Conservation (phyloP, 169 alveolate species). For the Amoebophrya sp. region DNA sequence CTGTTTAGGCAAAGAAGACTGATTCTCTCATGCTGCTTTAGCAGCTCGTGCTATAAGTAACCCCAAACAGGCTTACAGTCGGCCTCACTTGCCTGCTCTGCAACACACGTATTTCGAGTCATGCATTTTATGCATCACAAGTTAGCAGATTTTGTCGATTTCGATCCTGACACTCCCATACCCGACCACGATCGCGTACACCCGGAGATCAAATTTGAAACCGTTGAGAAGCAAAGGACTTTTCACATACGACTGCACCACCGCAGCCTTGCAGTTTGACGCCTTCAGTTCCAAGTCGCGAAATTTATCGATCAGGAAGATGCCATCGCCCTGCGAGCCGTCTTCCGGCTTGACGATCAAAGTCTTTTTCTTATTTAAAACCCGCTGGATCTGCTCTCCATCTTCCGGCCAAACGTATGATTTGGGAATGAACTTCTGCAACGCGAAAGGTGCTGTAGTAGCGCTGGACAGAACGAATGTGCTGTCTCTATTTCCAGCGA, state of each 20-base stretch:
- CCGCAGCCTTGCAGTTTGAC: background rate
- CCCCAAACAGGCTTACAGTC: too few species aligned
- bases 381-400: background rate
- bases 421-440: background rate
- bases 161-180: too few species aligned
- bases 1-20: too few species aligned
- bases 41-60: too few species aligned
- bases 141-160: too few species aligned
- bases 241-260: background rate
- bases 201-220: background rate
- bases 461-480: too few species aligned
- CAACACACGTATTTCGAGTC: too few species aligned
- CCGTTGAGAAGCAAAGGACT: background rate
- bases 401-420: background rate
- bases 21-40: too few species aligned
- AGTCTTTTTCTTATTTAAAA: background rate
- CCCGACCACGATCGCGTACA: background rate
- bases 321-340: background rate
- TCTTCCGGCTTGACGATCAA: background rate
- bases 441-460: too few species aligned
- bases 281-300: background rate
- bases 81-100: too few species aligned
- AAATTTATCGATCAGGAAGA: background rate
- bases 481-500: too few species aligned
- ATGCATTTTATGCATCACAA: too few species aligned